These are phyloP conservation scores for Lithocarpus polystachyus DNA, from an alignment of 306 rosid species.

Conservation along the genomic window DNA sequence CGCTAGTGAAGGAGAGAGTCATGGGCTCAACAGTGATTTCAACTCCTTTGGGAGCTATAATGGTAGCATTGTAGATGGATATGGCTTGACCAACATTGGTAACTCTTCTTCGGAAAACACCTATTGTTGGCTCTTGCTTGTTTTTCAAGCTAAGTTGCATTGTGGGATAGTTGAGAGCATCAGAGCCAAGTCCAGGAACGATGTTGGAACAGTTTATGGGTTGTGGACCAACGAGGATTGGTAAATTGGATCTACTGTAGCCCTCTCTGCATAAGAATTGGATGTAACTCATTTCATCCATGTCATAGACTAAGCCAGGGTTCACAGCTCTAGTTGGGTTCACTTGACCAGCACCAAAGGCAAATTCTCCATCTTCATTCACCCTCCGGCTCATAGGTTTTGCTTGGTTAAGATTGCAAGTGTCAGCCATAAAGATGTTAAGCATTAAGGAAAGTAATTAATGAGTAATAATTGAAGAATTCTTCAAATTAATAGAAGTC, in stretches of 20 bases:
- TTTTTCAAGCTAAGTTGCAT: constrained; percentile 51
- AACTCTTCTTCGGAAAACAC: constrained; percentile 56
- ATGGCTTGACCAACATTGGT: constrained; percentile 72
- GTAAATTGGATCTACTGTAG: constrained; percentile 44
- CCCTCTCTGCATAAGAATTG: constrained; percentile 86
- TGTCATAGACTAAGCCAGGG: constrained; percentile 80
- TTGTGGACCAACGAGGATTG: constrained; percentile 44
- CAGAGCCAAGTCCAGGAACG: constrained; percentile 61
- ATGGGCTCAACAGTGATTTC: constrained; percentile 51
- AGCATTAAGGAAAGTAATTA: neutral
- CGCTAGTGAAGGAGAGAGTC: constrained; percentile 42
- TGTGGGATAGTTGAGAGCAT: constrained; percentile 76
- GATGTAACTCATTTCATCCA: constrained; percentile 51
- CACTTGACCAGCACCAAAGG: constrained; percentile 78
- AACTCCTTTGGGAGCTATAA: constrained; percentile 61
- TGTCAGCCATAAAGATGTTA: constrained; percentile 13
- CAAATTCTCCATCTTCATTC: constrained; percentile 64
- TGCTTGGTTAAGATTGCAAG: constrained; percentile 40
- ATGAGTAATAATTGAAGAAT: neutral
- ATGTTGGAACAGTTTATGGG: constrained; percentile 62
- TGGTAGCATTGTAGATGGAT: constrained; percentile 51
- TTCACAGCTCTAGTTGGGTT: constrained; percentile 57
- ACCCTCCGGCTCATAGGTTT: constrained; percentile 60
- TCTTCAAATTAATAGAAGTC: neutral
- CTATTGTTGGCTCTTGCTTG: constrained; percentile 24